Conservation (phyloP, 306 rosid species). For the Acmispon strigosus region DNA sequence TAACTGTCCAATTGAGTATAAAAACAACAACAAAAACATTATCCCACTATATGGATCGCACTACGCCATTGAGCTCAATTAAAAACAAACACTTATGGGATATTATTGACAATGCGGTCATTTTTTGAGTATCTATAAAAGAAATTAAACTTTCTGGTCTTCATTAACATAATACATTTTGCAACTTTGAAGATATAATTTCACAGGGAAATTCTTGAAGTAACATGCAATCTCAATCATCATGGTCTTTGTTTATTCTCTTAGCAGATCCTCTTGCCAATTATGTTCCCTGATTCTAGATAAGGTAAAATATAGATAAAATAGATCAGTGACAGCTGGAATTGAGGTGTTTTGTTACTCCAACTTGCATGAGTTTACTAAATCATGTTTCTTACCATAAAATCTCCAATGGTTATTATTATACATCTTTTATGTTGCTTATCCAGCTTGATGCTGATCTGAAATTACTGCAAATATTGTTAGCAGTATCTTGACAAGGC, state of each 20-base stretch:
- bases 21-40: too few species aligned
- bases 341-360: background rate
- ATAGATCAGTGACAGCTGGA: background rate
- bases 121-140: background rate
- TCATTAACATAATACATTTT: background rate
- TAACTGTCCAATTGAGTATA: background rate
- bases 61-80: too few species aligned
- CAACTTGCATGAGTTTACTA: conserved; percentile 8
- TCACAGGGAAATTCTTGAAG: background rate
- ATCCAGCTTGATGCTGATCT: conserved; percentile 9
- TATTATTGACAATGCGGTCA: too few species aligned
- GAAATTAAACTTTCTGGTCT: background rate
- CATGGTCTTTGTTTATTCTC: conserved; percentile 4
- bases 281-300: background rate
- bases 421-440: background rate
- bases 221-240: background rate
- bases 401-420: background rate
- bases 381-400: background rate
- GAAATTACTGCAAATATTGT: conserved; percentile 2
- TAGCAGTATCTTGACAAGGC: conserved; percentile 2
- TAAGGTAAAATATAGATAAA: background rate
- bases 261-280: background rate
- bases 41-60: too few species aligned
- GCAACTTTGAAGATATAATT: background rate
- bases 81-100: too few species aligned